These are phyloP conservation scores for Anisogramma anomala DNA, from an alignment of 2,329 filamentous ascomycete species.

Conservation along the genomic window DNA sequence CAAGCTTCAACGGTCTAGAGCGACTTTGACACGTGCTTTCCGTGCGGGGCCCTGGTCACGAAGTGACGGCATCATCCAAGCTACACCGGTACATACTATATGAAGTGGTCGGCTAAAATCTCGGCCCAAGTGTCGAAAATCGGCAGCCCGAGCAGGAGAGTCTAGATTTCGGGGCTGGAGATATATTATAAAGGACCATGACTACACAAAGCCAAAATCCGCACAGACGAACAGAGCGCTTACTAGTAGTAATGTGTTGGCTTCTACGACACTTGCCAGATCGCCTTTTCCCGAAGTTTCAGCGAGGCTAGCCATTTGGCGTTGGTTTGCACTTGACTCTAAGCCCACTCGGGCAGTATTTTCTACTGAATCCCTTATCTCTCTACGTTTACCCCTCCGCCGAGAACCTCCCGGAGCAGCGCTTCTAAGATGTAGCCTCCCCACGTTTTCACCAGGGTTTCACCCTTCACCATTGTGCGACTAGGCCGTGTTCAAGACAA, in stretches of 20 bases:
- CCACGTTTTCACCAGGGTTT: constrained; percentile 13
- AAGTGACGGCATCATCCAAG: neutral
- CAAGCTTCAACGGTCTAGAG: neutral
- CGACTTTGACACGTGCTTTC: constrained; percentile 8
- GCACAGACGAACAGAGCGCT: too few species aligned
- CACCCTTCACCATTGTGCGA: neutral
- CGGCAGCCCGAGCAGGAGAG: too few species aligned
- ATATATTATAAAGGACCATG: too few species aligned
- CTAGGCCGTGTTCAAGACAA: too few species aligned
- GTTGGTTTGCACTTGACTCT: neutral
- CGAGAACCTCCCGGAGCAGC: constrained; percentile 11
- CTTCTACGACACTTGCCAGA: too few species aligned
- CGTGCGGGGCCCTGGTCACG: neutral
- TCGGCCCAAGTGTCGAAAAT: too few species aligned
- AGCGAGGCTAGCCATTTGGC: constrained; percentile 5
- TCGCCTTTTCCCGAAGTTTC: constrained; percentile 14
- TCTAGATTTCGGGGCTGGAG: too few species aligned
- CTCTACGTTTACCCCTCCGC: constrained; percentile 5
- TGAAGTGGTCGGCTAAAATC: too few species aligned
- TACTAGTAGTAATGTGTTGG: too few species aligned
- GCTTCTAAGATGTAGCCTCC: constrained; percentile 1
- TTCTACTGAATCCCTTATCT: constrained; percentile 9
- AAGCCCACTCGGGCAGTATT: constrained; percentile 9
- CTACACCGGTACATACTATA: too few species aligned
- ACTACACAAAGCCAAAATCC: too few species aligned